phyloP scores from a whole-genome alignment of 1,284 basidiomycete species.

The Polyporus tsugae region DNA sequence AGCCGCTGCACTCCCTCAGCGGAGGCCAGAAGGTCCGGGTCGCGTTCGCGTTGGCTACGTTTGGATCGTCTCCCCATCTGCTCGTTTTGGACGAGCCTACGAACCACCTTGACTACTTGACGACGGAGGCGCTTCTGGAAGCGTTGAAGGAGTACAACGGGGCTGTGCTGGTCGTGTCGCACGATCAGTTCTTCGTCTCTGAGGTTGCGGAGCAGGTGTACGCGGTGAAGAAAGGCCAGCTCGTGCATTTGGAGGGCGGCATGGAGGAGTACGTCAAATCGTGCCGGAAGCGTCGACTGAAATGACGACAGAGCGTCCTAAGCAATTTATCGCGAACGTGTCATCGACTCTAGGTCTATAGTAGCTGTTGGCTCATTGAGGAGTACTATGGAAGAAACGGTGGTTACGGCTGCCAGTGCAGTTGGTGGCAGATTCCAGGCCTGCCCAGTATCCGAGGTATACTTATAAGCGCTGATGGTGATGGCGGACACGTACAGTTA shows the following conservation, averaged over 20 bases:
- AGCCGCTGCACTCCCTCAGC: slow-evolving; percentile 53
- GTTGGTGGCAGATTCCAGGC: neutral
- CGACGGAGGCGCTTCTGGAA: slow-evolving; percentile 27
- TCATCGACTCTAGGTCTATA: neutral
- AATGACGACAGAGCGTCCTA: neutral
- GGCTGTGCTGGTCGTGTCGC: slow-evolving; percentile 27
- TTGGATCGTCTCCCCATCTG: slow-evolving; percentile 81
- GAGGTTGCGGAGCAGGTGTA: slow-evolving; percentile 51
- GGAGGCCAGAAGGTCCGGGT: slow-evolving; percentile 68
- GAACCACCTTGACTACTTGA: slow-evolving; percentile 85
- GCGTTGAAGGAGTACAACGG: slow-evolving; percentile 29
- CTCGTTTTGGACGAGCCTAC: slow-evolving; percentile 91
- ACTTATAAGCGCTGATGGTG: neutral
- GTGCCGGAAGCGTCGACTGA: slow-evolving; percentile 23
- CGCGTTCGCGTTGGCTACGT: slow-evolving; percentile 56
- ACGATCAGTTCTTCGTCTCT: slow-evolving; percentile 34
- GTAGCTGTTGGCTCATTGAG: neutral
- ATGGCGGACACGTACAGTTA: too few species aligned
- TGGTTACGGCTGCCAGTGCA: neutral
- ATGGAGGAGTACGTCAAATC: slow-evolving; percentile 40
- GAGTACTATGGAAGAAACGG: neutral
- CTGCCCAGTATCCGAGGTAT: too few species aligned
- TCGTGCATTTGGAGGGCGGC: slow-evolving; percentile 50
- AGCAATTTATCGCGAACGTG: neutral
- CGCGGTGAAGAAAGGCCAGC: slow-evolving; percentile 49